Evolutionary conservation across 75 land plant genomes (phyloP).

Genomic region (Cunninghamia lanceolata): DNA sequence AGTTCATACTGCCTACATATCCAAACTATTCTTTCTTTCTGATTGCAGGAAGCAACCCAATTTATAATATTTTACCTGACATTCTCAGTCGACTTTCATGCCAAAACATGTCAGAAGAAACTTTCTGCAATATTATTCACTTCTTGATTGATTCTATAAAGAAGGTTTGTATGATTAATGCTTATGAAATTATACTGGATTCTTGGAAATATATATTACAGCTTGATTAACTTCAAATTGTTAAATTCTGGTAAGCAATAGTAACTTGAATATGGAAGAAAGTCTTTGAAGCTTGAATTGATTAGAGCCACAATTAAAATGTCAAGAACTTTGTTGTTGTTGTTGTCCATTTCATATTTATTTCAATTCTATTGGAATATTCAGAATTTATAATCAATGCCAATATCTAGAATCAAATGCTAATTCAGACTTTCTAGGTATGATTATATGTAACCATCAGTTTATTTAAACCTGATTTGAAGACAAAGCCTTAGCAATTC

Average conservation of each 20-base stretch:
- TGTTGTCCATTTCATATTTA: not conserved
- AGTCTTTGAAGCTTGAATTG: not conserved
- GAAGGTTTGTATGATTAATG: constrained; percentile 49
- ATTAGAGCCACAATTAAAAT: not conserved
- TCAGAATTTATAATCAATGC: not conserved
- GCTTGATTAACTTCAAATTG: no score
- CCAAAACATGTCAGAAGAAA: no score
- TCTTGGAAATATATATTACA: not conserved
- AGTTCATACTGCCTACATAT: not conserved
- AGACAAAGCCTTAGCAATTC: no score
- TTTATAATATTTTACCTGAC: constrained; percentile 95
- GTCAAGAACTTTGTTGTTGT: not conserved
- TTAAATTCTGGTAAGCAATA: no score
- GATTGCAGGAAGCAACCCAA: constrained; percentile 61
- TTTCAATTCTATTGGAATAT: not conserved
- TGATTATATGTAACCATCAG: no score
- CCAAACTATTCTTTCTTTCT: not conserved
- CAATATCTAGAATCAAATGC: not conserved
- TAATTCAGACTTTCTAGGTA: not conserved
- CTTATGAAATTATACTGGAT: not conserved
- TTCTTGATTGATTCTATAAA: no score
- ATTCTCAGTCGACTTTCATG: no score
- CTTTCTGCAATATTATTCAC: no score
- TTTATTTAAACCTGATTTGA: no score
- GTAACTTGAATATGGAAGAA: no score